phyloP scores from a whole-genome alignment of 345 rosid species.

The Citrus trifoliata region DNA sequence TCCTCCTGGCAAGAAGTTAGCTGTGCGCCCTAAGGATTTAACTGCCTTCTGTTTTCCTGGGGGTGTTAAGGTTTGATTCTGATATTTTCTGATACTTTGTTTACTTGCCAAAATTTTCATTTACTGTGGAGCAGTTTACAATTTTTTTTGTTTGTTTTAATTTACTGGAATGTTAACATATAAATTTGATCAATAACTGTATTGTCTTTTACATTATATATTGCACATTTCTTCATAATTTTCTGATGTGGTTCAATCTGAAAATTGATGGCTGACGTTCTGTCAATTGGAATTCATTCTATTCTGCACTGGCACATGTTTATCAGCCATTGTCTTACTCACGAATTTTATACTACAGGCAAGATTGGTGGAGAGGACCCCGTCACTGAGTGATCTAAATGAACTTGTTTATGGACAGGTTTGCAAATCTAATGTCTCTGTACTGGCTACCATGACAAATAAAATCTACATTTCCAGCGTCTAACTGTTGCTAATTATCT shows the following conservation, averaged over 20 bases:
- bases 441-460: not conserved
- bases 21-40: conserved; percentile 78
- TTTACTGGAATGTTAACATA: not conserved
- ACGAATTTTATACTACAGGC: conserved; percentile 47
- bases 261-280: not conserved
- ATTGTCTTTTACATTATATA: not conserved
- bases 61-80: conserved; percentile 75
- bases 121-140: not conserved
- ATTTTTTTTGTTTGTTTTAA: no score
- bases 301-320: conserved; percentile 4
- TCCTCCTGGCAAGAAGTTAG: conserved; percentile 86
- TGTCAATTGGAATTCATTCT: not conserved
- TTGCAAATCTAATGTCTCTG: conserved; percentile 12
- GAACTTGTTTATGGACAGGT: conserved; percentile 98
- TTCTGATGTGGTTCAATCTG: not conserved
- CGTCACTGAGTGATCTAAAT: conserved; percentile 92
- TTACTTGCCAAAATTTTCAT: not conserved
- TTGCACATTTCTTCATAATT: not conserved
- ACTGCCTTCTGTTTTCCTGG: conserved; percentile 93
- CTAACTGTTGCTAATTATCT: conserved; percentile 1
- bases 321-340: conserved; percentile 7
- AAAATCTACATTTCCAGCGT: not conserved
- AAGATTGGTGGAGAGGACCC: conserved; percentile 76
- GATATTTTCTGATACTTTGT: not conserved
- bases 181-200: not conserved